Evolutionary conservation across 2,329 filamentous ascomycete genomes (phyloP), one percentile per base, ranked within the genome.

Genomic region (Pestalotiopsis sp.): DNA sequence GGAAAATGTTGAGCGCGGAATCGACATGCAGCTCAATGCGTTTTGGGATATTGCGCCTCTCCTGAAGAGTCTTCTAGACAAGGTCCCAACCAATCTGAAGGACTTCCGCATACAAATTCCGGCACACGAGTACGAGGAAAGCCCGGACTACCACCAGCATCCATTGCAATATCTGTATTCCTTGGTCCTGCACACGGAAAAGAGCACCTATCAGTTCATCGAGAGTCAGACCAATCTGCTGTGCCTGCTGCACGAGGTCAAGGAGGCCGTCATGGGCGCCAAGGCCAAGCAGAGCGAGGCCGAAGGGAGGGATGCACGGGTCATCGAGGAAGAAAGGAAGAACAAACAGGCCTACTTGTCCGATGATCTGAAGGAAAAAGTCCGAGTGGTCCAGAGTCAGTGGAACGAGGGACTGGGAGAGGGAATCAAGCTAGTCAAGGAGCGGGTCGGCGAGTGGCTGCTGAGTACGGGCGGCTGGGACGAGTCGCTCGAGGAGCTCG

Each of bases 11-110:
- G 90, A 91, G 23, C 90, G 93, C 11, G 96, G 95, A 17, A 94
- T 98, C 12, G 94, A 98, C 78, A 89, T 94, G 67, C 96, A 98
- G 80, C 87, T 98, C 2, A 95, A 92, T 11, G 95, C 95, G 0
- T 99, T 98, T 79, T 99, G 96, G 96, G 96, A 99, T 77, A 97
- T 98, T 75, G 95, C 95, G 1, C 96, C 96, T 2, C 90, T 91
- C 3, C 86, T 99, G 0, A 86, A 92, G 31, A 87, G 90, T 17
- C 84, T 98, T 61, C 87, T 97, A 12, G 93, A 97, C 69, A 92
- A 92, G 75, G 91, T 98, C 25, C 95, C 94, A 0, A 78, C 81
- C 1, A 81, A 86, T 58, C 80, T 90, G 12, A 78, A 80, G 9
- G 72, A 73, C 5, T 94, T 97, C 80, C 84, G 89, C 25, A 87